Conservation (phyloP, 2,329 filamentous ascomycete genomes). For the Ascochyta lentis region DNA sequence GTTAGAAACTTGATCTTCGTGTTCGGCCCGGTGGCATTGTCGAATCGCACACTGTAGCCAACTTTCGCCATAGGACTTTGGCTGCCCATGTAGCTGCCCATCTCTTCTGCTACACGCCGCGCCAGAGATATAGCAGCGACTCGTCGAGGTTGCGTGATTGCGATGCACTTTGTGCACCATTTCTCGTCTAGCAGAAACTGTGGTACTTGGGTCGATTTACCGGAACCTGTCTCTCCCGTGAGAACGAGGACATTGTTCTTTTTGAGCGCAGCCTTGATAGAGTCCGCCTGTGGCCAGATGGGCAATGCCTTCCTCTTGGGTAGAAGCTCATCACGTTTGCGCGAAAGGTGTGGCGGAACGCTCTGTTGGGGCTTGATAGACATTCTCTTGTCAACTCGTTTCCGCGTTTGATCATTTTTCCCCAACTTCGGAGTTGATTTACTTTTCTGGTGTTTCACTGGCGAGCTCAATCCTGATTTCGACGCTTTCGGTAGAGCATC, state of each 20-base stretch:
- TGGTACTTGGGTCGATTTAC: conserved; percentile 95
- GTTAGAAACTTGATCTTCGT: conserved; percentile 92
- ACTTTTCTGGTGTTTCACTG: not conserved
- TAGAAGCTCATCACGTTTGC: conserved; percentile 57
- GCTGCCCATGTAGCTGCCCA: conserved; percentile 68
- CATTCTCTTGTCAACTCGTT: not conserved
- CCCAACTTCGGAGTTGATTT: conserved; percentile 7
- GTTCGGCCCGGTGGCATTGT: conserved; percentile 81
- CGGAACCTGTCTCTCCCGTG: conserved; percentile 92
- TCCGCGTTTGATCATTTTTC: conserved; percentile 3
- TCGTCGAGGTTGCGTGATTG: conserved; percentile 91
- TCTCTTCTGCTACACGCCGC: conserved; percentile 83
- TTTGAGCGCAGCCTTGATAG: conserved; percentile 70
- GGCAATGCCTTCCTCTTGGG: conserved; percentile 72
- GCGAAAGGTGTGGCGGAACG: conserved; percentile 37
- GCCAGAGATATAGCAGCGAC: conserved; percentile 94
- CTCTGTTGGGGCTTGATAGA: conserved; percentile 8
- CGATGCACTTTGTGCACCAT: conserved; percentile 82
- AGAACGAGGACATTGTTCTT: conserved; percentile 79
- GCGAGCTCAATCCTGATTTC: not conserved
- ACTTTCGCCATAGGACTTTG: conserved; percentile 69
- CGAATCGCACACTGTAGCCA: conserved; percentile 94
- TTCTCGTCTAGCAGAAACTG: conserved; percentile 82
- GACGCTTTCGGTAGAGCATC: not conserved
- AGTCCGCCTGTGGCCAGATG: conserved; percentile 76